These are phyloP conservation scores for Candida neerlandica DNA, from an alignment of 1,139 yeast species.

Conservation along the genomic window DNA sequence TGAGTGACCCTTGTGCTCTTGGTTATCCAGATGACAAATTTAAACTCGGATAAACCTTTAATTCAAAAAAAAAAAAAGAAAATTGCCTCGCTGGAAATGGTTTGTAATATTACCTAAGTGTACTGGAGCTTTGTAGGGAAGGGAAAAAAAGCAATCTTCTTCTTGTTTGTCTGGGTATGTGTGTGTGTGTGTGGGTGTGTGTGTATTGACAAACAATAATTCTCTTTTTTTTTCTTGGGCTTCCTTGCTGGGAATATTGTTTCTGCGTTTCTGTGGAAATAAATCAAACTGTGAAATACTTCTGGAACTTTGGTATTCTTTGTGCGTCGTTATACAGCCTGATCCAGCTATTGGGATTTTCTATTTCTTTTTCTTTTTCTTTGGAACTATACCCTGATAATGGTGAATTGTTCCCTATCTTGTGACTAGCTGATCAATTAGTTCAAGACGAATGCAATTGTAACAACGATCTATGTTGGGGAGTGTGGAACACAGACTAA, in stretches of 20 bases:
- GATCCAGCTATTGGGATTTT: no score
- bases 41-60: constrained; percentile 1
- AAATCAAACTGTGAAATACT: not conserved
- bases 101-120: not conserved
- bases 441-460: not conserved
- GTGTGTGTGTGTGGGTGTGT: not conserved
- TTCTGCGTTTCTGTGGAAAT: not conserved
- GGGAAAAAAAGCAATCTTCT: not conserved
- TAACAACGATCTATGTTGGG: not conserved
- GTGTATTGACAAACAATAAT: not conserved
- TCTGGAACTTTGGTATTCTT: not conserved
- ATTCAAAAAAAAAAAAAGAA: not conserved
- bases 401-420: no score
- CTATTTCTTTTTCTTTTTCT: no score
- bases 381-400: no score
- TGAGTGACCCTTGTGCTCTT: not conserved
- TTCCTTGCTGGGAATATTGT: not conserved
- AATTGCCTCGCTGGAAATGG: not conserved
- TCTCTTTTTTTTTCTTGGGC: not conserved
- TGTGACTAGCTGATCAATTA: no score
- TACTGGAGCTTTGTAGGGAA: not conserved
- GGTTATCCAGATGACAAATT: not conserved
- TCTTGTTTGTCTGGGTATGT: not conserved
- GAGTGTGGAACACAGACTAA: not conserved
- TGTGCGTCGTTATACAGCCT: not conserved